Evolutionary conservation across 2,329 filamentous ascomycete genomes (phyloP).

Genomic region (Penicillium sp.): DNA sequence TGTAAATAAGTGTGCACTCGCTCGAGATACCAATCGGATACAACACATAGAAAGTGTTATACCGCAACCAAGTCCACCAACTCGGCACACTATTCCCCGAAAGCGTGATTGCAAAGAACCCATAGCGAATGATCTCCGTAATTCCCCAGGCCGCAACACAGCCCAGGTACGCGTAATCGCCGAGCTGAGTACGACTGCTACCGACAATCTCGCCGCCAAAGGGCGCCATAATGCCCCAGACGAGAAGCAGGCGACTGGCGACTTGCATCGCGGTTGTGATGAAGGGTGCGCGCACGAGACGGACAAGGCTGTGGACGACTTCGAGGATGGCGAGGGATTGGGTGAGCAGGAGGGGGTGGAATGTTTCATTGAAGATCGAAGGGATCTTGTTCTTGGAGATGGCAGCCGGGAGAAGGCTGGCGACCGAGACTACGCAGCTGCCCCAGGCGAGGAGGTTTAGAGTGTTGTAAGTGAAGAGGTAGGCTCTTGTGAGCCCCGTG

Average conservation of each 20-base stretch:
- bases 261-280: constrained; percentile 89
- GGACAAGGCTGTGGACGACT: constrained; percentile 73
- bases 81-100: constrained; percentile 57
- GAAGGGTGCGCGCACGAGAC: constrained; percentile 81
- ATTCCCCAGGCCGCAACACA: constrained; percentile 77
- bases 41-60: constrained; percentile 89
- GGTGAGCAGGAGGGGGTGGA: constrained; percentile 54
- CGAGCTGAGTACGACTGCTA: constrained; percentile 22
- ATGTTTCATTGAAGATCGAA: constrained; percentile 48
- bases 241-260: constrained; percentile 77
- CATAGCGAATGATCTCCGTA: constrained; percentile 91
- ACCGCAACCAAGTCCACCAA: constrained; percentile 65
- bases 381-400: constrained; percentile 49
- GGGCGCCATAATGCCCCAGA: constrained; percentile 76
- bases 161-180: constrained; percentile 45
- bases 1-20: constrained; percentile 78
- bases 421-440: constrained; percentile 68
- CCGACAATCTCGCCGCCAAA: constrained; percentile 51
- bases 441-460: constrained; percentile 75
- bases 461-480: constrained; percentile 84
- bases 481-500: constrained; percentile 57
- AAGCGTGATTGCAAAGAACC: constrained; percentile 75
- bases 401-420: constrained; percentile 53
- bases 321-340: constrained; percentile 84
- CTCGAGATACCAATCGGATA: constrained; percentile 90